A percentile compares a stretch with the other conserved stretches of the same genome.
Conservation (phyloP, 2,329 filamentous ascomycete species). For the Pseudocercospora crystallina region DNA sequence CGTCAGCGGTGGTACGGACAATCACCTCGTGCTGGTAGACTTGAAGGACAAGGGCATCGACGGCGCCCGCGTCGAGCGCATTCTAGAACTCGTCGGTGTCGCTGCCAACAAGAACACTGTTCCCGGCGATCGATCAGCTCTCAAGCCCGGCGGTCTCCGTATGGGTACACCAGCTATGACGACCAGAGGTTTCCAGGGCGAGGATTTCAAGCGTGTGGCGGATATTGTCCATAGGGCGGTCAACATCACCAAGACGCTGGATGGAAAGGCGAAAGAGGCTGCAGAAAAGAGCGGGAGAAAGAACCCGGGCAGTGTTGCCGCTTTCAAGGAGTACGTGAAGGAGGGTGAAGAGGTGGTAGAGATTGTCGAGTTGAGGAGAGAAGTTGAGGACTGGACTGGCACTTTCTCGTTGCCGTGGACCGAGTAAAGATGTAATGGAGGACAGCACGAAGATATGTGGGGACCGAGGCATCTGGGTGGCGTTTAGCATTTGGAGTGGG, state of each 20-base stretch:
- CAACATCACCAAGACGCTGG: constrained; percentile 71
- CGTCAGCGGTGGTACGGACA: constrained; percentile 93
- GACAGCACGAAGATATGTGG: background rate
- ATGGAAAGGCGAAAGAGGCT: constrained; percentile 69
- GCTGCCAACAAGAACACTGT: constrained; percentile 99
- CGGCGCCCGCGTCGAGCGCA: constrained; percentile 89
- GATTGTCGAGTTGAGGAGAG: constrained; percentile 69
- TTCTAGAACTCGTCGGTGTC: constrained; percentile 96
- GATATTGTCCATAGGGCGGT: constrained; percentile 84
- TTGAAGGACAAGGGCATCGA: constrained; percentile 87
- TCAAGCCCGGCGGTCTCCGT: constrained; percentile 88
- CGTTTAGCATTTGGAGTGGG: constrained; percentile 1
- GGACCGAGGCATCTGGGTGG: background rate
- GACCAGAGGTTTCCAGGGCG: constrained; percentile 83
- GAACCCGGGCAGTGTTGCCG: constrained; percentile 62
- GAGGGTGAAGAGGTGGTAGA: constrained; percentile 67
- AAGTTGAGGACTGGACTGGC: constrained; percentile 77
- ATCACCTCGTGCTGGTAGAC: constrained; percentile 91
- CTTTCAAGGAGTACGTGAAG: constrained; percentile 67
- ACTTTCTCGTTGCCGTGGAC: constrained; percentile 70
- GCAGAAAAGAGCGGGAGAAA: constrained; percentile 67
- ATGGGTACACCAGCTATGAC: constrained; percentile 98
- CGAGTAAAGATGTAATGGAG: constrained; percentile 9
- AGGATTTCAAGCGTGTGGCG: constrained; percentile 83
- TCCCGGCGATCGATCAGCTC: constrained; percentile 87